Evolutionary conservation across 257 asterid genomes (phyloP).

Genomic region (Asclepias syriaca): DNA sequence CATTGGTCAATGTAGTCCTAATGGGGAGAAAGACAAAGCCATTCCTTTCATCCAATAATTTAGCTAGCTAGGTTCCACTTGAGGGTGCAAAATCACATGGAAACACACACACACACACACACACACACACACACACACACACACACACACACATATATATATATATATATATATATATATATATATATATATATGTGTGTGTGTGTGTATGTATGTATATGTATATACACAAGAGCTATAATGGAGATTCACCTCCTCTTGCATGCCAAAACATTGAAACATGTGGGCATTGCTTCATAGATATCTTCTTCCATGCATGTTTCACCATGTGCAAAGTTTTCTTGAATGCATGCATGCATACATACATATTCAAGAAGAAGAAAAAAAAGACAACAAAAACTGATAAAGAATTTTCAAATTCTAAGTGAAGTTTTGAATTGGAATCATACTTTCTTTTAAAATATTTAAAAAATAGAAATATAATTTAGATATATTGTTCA

Average conservation of each 20-base stretch:
- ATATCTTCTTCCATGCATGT: neutral
- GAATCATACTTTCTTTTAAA: too few relatives aligned
- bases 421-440: too few relatives aligned
- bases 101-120: too few relatives aligned
- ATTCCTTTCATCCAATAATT: neutral
- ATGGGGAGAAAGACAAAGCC: neutral
- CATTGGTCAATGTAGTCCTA: neutral
- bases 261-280: neutral
- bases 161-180: too few relatives aligned
- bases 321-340: slow-evolving; percentile 3
- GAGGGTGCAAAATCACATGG: slow-evolving; percentile 10
- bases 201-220: too few relatives aligned
- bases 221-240: neutral
- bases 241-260: neutral
- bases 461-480: too few relatives aligned
- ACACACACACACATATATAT: too few relatives aligned
- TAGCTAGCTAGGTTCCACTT: neutral
- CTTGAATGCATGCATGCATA: neutral
- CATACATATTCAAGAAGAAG: neutral
- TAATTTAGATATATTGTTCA: too few relatives aligned
- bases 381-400: neutral
- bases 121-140: too few relatives aligned
- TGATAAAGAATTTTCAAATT: too few relatives aligned
- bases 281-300: slow-evolving; percentile 10
- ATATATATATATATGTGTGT: too few relatives aligned